Evolutionary conservation across 106 monocot species (phyloP), one percentile per base, ranked within the genome.

Genomic region (Narthecium ossifragum): DNA sequence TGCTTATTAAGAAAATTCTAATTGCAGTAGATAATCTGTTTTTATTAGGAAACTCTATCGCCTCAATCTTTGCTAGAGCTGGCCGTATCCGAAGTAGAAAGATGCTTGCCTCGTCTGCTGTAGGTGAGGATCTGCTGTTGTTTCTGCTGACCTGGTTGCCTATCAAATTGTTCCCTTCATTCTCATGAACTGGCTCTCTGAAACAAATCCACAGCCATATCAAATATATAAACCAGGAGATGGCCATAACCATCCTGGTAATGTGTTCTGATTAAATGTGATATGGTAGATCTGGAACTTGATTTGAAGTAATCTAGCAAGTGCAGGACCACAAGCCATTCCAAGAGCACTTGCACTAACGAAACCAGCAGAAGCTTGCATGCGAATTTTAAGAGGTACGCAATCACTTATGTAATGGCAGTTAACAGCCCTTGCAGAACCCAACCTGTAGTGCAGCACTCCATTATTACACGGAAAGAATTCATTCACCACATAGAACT

Each of bases 311-410:
- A 77, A 66, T 11, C 65, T 70, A 49, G 76, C 70, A 43, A 77
- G 59, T 27, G 70, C 76, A 61, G 76, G 76, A 54, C 76, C 76
- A 70, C 70, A 76, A 43, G 70, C 70, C 76, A 76, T 70, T 48
- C 76, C 76, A 65, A 77, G 64, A 66, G 76, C 76, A 66, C 76
- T 77, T 20, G 76, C 76, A 65, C 76, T 77, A 60, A 77, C 76
- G 61, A 77, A 77, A 29, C 65, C 70, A 21, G 76, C 76, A 66
- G 76, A 77, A 41, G 76, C 76, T 60, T 77, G 64, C 70, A 77
- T 70, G 24, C 76, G 70, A 28, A 61, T 60, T 65, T 65, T 70
- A 59, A 66, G 53, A 23, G 76, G 76, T 18, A 77, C 76, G 55
- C 70, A 77, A 49, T 77, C 76, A 65, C 70, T 70, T 31, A 77